Evolutionary conservation across 176 grass and related monocot genomes (phyloP).

Genomic region (Lolium multiflorum): DNA sequence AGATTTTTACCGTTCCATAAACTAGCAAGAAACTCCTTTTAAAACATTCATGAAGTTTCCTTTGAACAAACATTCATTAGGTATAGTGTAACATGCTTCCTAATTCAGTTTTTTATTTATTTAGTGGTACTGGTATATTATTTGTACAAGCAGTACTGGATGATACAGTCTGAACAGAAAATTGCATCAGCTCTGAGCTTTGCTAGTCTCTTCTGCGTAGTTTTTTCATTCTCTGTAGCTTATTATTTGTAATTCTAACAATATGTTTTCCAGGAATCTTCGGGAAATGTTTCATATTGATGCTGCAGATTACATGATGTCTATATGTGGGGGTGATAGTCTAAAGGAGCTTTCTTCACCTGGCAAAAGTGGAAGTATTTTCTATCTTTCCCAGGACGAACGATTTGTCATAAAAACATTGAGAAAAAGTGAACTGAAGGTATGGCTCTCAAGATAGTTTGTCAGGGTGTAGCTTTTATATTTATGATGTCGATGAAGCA

Average conservation of each 20-base stretch:
- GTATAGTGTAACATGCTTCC: not conserved
- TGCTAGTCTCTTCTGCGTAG: not conserved
- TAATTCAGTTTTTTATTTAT: not conserved
- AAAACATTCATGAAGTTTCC: slow-evolving; percentile 7
- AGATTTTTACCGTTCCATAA: not conserved
- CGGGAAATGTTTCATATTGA: slow-evolving; percentile 99
- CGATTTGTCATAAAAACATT: slow-evolving; percentile 98
- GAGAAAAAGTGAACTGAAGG: slow-evolving; percentile 92
- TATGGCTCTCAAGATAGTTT: slow-evolving; percentile 35
- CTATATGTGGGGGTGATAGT: slow-evolving; percentile 92
- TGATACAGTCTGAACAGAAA: slow-evolving; percentile 1
- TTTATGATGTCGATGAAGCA: slow-evolving; percentile 7
- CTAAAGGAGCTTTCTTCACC: slow-evolving; percentile 99
- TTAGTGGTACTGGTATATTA: not conserved
- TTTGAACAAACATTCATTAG: not conserved
- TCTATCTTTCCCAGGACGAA: slow-evolving; percentile 97
- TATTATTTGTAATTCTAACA: slow-evolving; percentile 13
- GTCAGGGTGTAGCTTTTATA: slow-evolving; percentile 25
- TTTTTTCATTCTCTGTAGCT: slow-evolving; percentile 16
- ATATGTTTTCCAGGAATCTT: slow-evolving; percentile 73
- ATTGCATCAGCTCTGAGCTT: not conserved
- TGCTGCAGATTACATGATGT: slow-evolving; percentile 99
- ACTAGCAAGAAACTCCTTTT: slow-evolving; percentile 2
- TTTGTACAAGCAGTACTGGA: slow-evolving; percentile 10
- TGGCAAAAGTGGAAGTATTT: slow-evolving; percentile 99